Percentiles rank a stretch among this genome's conserved stretches.
Conservation (phyloP, 805 yeast species). For the Candida peoriensis region DNA sequence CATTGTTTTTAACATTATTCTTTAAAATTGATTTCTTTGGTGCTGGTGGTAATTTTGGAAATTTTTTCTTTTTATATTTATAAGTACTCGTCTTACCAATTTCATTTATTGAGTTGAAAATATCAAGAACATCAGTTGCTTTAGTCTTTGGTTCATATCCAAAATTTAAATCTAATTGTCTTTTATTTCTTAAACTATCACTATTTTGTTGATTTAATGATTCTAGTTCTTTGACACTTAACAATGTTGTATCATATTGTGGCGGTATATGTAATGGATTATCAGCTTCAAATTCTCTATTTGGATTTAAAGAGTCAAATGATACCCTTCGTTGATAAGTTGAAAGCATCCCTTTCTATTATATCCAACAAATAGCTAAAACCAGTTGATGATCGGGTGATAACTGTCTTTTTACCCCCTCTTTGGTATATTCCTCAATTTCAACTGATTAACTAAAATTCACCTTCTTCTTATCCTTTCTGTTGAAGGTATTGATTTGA, state of each 20-base stretch:
- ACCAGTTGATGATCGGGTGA: no score
- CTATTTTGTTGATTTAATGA: background rate
- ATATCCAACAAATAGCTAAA: no score
- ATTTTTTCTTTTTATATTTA: constrained; percentile 8
- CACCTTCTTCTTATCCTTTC: no score
- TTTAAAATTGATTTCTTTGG: constrained; percentile 22
- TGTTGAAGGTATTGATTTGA: no score
- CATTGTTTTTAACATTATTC: background rate
- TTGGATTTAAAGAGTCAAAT: constrained; percentile 21
- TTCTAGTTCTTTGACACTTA: background rate
- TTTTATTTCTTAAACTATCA: background rate
- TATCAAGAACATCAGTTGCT: constrained; percentile 13
- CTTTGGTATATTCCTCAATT: no score
- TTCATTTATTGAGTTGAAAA: constrained; percentile 16
- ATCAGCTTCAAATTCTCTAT: constrained; percentile 13
- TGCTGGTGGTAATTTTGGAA: constrained; percentile 23
- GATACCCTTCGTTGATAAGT: constrained; percentile 21
- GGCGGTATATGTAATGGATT: constrained; percentile 23
- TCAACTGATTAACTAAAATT: no score
- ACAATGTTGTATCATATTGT: constrained; percentile 16
- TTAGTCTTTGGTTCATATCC: constrained; percentile 17
- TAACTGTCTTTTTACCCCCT: no score
- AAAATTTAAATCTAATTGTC: constrained; percentile 15
- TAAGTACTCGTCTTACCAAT: constrained; percentile 3
- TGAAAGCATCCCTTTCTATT: no score